Evolutionary conservation across 225 moss, liverwort and hornwort genomes (phyloP).

Genomic region (Pleurozium schreberi): DNA sequence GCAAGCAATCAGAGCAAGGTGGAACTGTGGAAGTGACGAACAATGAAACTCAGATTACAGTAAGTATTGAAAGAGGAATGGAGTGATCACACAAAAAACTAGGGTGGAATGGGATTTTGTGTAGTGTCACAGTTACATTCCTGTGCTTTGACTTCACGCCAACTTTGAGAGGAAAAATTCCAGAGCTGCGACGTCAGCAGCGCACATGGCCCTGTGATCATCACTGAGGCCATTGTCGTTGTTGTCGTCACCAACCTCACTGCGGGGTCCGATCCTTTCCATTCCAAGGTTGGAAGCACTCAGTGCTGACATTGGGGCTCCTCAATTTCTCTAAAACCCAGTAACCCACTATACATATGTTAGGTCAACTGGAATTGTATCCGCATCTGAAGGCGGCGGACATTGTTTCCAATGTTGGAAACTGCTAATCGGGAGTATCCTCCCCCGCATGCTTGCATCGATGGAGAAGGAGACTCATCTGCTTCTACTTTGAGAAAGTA

Average conservation of each 20-base stretch:
- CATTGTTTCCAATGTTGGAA: not conserved
- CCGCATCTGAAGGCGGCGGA: not conserved
- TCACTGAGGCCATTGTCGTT: not conserved
- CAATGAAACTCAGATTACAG: not conserved
- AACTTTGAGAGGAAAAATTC: slow-evolving; percentile 15
- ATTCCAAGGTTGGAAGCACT: not conserved
- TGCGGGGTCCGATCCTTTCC: not conserved
- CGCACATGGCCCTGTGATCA: slow-evolving; percentile 34
- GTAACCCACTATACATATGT: not conserved
- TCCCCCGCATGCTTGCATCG: not conserved
- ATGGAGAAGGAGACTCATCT: not conserved
- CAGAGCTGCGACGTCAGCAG: slow-evolving; percentile 34
- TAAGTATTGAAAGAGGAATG: not conserved
- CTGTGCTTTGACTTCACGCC: not conserved
- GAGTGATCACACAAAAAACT: not conserved
- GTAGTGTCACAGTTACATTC: not conserved
- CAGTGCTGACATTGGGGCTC: not conserved
- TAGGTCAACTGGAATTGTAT: not conserved
- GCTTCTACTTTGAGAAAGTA: not conserved
- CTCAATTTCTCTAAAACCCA: not conserved
- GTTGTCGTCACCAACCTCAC: not conserved
- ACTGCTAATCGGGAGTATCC: not conserved
- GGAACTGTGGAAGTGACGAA: not conserved
- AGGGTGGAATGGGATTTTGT: not conserved
- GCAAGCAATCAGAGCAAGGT: not conserved